Base-by-base conservation (phyloP, 2,329 filamentous ascomycete genomes). In the Ophiognomonia clavigignenti-juglandacearum region DNA sequence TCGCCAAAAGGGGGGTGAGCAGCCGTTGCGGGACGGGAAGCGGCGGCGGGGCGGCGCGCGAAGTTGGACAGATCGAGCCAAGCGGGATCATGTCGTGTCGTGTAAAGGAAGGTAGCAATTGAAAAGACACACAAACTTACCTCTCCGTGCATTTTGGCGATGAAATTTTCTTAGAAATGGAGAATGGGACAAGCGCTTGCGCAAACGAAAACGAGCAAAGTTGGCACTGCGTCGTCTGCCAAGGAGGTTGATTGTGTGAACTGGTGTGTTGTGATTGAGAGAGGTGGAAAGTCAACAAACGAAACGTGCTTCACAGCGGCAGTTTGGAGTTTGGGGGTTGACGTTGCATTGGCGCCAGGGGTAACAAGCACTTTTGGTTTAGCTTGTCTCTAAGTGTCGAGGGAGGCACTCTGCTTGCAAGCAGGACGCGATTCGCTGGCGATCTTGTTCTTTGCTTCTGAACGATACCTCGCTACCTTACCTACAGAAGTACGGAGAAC, bases 81-180 rank as follows among this genome's bases (percentile, higher is more conserved):
- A 35, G 41, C 37, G 40, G 40, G 24, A 40, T 32, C 18, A 27
- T 27, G 32, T 6, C 16, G 14, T 11, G 8, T 41, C 11, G n/a
- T 31, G 13, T 29, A 29, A n/a, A n/a, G n/a, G n/a, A n/a, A n/a
- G n/a, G n/a, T n/a, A n/a, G n/a, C n/a, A n/a, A n/a, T n/a, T n/a
- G n/a, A n/a, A n/a, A n/a, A n/a, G n/a, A n/a, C n/a, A n/a, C n/a
- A 34, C 22, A 29, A 51, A 52, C 50, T 52, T 34, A 52, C 50
- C 50, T 52, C 50, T 45, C 50, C 50, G 46, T 49, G 50, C 50
- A 52, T 52, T 2, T 52, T 52, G 45, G 42, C 29, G 36, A n/a
- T 49, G 18, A 31, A 6, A 31, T 34, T 24, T 13, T 44, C n/a
- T 23, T 18, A 11, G 13, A 27, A 26, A 37, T 19, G n/a, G 18